Base-by-base conservation (phyloP, 495 filamentous ascomycete species). In the Clavariopsis aquatica region DNA sequence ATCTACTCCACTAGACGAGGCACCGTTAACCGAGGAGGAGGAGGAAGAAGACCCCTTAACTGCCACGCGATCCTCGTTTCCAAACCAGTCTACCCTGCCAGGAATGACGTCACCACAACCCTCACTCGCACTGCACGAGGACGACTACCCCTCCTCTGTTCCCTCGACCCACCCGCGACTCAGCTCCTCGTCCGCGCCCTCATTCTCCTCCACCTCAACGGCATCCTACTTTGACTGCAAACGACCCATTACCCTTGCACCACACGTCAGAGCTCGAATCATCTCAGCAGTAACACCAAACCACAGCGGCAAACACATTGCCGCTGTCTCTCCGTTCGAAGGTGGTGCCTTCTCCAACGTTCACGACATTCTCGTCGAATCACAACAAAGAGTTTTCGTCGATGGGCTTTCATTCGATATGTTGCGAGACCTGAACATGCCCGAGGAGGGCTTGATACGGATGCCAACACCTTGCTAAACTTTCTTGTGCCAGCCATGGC, bases 141-240 rank as follows among this genome's bases (percentile, higher is more conserved):
- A 20, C 29, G 38, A 47, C 49, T 52, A 34, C 38, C 55, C 54
- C n/a, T 67, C 58, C 17, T 61, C 64, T 20, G 19, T 46, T 12
- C 31, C 45, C 20, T 67, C 58, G 19, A 29, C 45, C 0, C 57
- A 57, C 13, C 58, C 64, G n/a, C 38, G 62, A 24, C 58, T 67
- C 29, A 43, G 51, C 6, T 52, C 64, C 13, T 67, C 58, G 15
- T 67, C 64, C 2, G 64, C 64, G 15, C 64, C 64, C 12, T 67
- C 64, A 4, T 52, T 67, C 45, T 67, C 64, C 3, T 67, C 64
- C 7, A 52, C 31, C 0, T 67, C 64, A 43, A 67, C 64, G 15
- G 43, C 51, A 22, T 67, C 64, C 10, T 67, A 67, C 46, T 67
- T 67, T 34, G 64, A 67, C 26, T 52, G 23, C 58, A 67, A 67